Evolutionary conservation across 257 asterid genomes (phyloP), one percentile per base, ranked within the genome.

Genomic region (Striga asiatica): DNA sequence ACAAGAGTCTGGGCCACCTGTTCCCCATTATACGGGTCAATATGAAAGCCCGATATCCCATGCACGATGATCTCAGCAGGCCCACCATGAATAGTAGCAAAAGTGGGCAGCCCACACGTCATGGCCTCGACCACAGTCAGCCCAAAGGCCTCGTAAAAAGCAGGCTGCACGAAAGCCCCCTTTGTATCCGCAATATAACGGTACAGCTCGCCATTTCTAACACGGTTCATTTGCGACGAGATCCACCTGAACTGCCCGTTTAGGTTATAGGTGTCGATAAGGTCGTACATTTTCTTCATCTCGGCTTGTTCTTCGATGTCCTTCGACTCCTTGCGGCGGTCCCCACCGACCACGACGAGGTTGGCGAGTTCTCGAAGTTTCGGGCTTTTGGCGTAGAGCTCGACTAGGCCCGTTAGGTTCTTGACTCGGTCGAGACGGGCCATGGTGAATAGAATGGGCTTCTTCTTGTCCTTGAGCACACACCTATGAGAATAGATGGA

Each of bases 141-240:
- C 1, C 99, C 99, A 10, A 92, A 92, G 4, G 97, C 99, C 78
- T 92, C 97, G 19, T 92, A 88, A 50, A 92, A 84, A 38, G 99
- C 99, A 8, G 95, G 97, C 64, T 92, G 99, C 71, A 92, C 97
- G 8, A 92, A 92, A 4, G 70, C 86, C 0, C 99, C 99, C 14
- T 38, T 75, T 0, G 84, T 80, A 79, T 92, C 97, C 1, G 93
- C 92, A 18, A 92, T 84, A 80, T 22, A 88, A 13, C 97, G 91
- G 72, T 88, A 92, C 60, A 92, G 89, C 65, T 92, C 99, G 0
- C 97, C 99, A 12, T 92, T 92, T 66, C 97, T 78, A 19, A 84
- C 91, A 0, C 97, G 83, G 88, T 92, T 88, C 97, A 88, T 92
- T 68, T 92, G 99, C 22, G 99, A 88, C 21, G 99, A 88, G 60